phyloP scores from a whole-genome alignment of 768 basidiomycete species.

The Rhodocollybia butyracea region DNA sequence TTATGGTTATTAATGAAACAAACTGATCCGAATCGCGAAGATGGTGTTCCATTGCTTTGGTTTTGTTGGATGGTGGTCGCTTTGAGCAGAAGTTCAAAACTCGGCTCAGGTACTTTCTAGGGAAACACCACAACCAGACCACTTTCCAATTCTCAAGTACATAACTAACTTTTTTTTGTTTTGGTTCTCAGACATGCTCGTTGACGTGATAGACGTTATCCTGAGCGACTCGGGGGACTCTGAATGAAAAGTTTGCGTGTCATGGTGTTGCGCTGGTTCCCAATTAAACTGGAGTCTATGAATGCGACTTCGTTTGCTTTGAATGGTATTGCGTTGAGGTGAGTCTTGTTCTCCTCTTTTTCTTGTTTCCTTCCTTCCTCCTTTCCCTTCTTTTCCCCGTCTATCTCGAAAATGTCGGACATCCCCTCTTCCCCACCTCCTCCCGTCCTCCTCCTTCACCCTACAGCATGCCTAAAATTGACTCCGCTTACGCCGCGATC shows the following conservation, averaged over 20 bases:
- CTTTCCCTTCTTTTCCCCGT: too few species aligned
- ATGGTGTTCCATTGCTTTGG: too few species aligned
- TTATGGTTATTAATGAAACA: too few species aligned
- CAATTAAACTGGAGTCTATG: constrained; percentile 99
- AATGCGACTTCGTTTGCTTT: constrained; percentile 98
- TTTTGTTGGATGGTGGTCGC: too few species aligned
- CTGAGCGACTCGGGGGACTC: constrained; percentile 83
- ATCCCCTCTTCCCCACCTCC: too few species aligned
- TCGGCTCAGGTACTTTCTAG: too few species aligned
- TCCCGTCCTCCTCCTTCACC: background rate
- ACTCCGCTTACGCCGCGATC: constrained; percentile 98
- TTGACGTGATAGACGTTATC: constrained; percentile 94
- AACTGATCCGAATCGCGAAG: too few species aligned
- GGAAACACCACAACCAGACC: too few species aligned
- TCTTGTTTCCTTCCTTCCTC: background rate
- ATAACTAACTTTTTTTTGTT: too few species aligned
- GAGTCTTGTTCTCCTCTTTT: constrained; percentile 14
- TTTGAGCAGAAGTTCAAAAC: too few species aligned
- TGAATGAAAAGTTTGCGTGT: constrained; percentile 98
- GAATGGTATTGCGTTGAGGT: constrained; percentile 95
- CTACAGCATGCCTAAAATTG: constrained; percentile 53
- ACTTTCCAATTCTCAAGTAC: too few species aligned
- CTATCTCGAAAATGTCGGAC: too few species aligned
- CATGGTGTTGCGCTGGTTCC: constrained; percentile 94
- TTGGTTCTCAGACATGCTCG: constrained; percentile 70